These are phyloP conservation scores for Globisporangium parvum DNA, from an alignment of 352 stramenopile species.

Conservation along the genomic window DNA sequence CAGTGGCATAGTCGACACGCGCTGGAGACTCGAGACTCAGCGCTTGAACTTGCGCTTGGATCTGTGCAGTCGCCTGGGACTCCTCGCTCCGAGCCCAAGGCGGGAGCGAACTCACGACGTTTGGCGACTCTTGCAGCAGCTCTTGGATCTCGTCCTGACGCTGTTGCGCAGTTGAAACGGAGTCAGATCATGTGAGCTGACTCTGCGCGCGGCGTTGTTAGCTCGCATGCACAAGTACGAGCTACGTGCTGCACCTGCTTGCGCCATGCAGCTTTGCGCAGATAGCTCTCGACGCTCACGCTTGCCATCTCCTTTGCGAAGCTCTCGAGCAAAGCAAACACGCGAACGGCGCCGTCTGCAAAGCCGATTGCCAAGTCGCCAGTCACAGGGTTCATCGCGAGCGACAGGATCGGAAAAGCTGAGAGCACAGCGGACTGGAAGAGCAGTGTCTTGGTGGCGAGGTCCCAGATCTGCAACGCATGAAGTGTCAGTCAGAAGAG, in stretches of 20 bases:
- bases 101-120: conserved; percentile 64
- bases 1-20: conserved; percentile 16
- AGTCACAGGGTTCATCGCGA: conserved; percentile 54
- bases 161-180: conserved; percentile 1
- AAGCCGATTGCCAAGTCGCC: conserved; percentile 68
- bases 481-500: background rate
- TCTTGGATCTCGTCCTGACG: conserved; percentile 39
- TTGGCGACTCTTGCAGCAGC: conserved; percentile 35
- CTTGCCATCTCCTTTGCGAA: conserved; percentile 51
- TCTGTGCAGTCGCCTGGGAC: conserved; percentile 26
- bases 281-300: conserved; percentile 40
- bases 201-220: too few species aligned
- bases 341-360: conserved; percentile 52
- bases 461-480: conserved; percentile 62
- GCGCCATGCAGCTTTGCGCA: conserved; percentile 26
- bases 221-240: too few species aligned
- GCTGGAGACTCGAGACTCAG: conserved; percentile 6
- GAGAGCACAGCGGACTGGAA: conserved; percentile 79
- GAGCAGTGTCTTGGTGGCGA: conserved; percentile 46
- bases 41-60: conserved; percentile 20
- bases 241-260: conserved; percentile 22
- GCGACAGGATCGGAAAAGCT: conserved; percentile 60
- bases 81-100: conserved; percentile 53
- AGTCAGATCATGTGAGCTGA: background rate
- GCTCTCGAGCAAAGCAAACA: conserved; percentile 46